Evolutionary conservation across 768 basidiomycete genomes (phyloP), one percentile per base, ranked within the genome.

Genomic region (Boletus rubropictus): DNA sequence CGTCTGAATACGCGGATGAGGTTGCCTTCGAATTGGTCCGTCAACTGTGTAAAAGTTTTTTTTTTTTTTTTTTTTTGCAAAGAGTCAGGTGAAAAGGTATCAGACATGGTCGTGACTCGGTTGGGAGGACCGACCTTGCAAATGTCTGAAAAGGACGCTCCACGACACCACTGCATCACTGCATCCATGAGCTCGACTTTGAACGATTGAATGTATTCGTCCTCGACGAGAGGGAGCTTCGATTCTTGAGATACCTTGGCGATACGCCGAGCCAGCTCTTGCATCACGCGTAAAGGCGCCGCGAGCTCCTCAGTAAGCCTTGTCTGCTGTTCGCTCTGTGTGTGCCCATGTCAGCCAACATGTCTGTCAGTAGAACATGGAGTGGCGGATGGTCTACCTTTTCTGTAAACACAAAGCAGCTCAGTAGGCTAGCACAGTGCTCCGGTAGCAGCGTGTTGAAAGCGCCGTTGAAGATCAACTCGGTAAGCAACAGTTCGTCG

Each of bases 131-230:
- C 8, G 33, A 89, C 94, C 81, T 96, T 96, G 79, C 89, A 92
- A 46, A 97, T 92, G 21, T 99, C 95, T 1, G 87, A 74, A 69
- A 99, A 99, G 22, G 89, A 90, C 14, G 93, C 89, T 4, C 96
- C 96, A n/a, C 90, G 82, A 71, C 95, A 98, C 96, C 96, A 99
- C 51, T 92, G 88, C 29, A 92, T 77, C 9, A 98, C 96, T 1
- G 89, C 90, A 54, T 98, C 96, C 93, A 98, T 99, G 41, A 99
- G 81, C 61, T 97, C 95, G 17, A 96, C 90, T 69, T 97, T 98
- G 82, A 99, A 99, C 10, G 88, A 91, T 44, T 84, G 76, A 2
- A 99, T 90, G 64, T 99, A 99, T 52, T 95, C 91, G 48, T 96
- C 87, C 66, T 98, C 95, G 44, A 88, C 82, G 38, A 98, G 65